Conservation (phyloP, 2,329 filamentous ascomycete species). For the Clonostachys byssicola region DNA sequence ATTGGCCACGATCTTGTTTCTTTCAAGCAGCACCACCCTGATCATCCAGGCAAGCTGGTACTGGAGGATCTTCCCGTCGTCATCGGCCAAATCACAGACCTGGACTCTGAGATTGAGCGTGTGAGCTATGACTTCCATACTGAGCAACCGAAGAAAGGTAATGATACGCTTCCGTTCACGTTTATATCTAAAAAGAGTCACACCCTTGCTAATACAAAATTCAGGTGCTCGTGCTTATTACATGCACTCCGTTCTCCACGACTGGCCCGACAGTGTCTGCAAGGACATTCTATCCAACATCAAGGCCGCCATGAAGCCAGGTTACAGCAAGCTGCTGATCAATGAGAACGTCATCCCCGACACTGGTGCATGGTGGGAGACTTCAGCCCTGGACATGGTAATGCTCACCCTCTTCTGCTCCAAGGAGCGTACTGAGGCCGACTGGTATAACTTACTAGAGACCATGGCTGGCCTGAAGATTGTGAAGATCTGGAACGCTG, state of each 20-base stretch:
- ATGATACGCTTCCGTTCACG: conserved; percentile 1
- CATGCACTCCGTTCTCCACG: conserved; percentile 33
- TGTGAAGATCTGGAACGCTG: conserved; percentile 9
- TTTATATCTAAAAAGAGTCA: neutral
- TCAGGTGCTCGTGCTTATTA: conserved; percentile 31
- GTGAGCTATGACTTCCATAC: conserved; percentile 41
- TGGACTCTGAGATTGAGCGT: conserved; percentile 18
- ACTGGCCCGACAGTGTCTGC: conserved; percentile 26
- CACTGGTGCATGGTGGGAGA: conserved; percentile 18
- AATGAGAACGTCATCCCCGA: conserved; percentile 23
- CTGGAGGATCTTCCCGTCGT: conserved; percentile 43
- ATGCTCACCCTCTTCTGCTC: conserved; percentile 17
- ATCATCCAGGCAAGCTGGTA: conserved; percentile 31
- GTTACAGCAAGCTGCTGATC: conserved; percentile 25
- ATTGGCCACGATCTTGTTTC: conserved; percentile 25
- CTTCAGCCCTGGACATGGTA: conserved; percentile 17
- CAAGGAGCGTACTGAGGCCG: conserved; percentile 8
- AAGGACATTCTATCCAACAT: conserved; percentile 21
- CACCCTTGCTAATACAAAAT: neutral
- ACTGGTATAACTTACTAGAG: conserved; percentile 9
- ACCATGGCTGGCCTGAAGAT: conserved; percentile 9
- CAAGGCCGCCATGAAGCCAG: conserved; percentile 20
- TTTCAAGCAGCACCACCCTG: conserved; percentile 25
- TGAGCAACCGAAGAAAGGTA: conserved; percentile 37
- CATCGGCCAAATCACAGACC: conserved; percentile 19